Percentiles rank a stretch among this genome's conserved stretches.
Evolutionary conservation across 1,284 basidiomycete genomes (phyloP).

Genomic region (Apiotrichum mycotoxinovorans): DNA sequence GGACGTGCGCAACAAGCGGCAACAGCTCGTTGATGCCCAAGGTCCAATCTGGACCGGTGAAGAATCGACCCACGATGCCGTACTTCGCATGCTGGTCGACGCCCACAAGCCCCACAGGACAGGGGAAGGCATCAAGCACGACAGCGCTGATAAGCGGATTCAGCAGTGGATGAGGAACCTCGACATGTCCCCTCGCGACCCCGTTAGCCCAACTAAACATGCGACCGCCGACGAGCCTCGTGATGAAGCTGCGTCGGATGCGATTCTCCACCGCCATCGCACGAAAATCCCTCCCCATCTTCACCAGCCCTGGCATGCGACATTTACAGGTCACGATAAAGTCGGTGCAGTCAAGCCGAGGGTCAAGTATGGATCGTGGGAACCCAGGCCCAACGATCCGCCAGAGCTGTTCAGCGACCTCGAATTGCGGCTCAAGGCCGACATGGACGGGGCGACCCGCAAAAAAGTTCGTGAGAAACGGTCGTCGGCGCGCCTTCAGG

Average conservation of each 20-base stretch:
- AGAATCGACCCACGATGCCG: slow-evolving; percentile 66
- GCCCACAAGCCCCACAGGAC: slow-evolving; percentile 73
- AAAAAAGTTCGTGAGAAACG: slow-evolving; percentile 57
- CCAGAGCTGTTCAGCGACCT: slow-evolving; percentile 35
- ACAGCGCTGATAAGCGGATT: slow-evolving; percentile 70
- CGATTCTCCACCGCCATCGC: slow-evolving; percentile 25
- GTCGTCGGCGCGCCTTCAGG: slow-evolving; percentile 57
- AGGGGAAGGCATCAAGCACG: slow-evolving; percentile 33
- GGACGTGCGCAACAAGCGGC: slow-evolving; percentile 12
- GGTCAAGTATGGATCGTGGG: slow-evolving; percentile 44
- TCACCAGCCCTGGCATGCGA: slow-evolving; percentile 47
- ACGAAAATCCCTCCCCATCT: slow-evolving; percentile 46
- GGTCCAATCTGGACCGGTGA: slow-evolving; percentile 65
- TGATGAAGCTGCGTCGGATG: not conserved
- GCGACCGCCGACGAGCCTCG: not conserved
- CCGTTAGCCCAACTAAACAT: not conserved
- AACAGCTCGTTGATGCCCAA: slow-evolving; percentile 47
- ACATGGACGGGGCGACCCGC: slow-evolving; percentile 56
- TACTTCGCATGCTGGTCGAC: slow-evolving; percentile 78
- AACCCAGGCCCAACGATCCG: slow-evolving; percentile 23
- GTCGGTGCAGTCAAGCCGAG: slow-evolving; percentile 24
- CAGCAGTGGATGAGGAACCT: slow-evolving; percentile 52
- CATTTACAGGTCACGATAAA: slow-evolving; percentile 39
- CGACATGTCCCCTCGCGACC: slow-evolving; percentile 33
- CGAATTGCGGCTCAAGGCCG: slow-evolving; percentile 40